Evolutionary conservation across 495 filamentous ascomycete species (phyloP).

Genomic region (Xylaria castorea): DNA sequence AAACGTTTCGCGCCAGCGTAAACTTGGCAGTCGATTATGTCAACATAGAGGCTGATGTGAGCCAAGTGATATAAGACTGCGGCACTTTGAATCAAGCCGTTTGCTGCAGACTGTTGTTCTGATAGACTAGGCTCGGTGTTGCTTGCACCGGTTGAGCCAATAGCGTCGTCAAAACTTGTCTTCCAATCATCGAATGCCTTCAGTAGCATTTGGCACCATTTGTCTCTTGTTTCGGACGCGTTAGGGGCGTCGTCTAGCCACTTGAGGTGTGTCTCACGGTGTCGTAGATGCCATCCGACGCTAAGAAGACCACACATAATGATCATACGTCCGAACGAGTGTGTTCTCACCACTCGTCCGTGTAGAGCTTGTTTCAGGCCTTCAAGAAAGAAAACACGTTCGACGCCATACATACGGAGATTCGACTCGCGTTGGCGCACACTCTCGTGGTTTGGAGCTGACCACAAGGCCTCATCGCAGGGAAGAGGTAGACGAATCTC

Average conservation of each 20-base stretch:
- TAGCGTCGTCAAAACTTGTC: slow-evolving; percentile 81
- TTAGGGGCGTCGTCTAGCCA: slow-evolving; percentile 72
- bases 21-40: slow-evolving; percentile 94
- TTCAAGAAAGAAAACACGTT: slow-evolving; percentile 85
- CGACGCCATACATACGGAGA: slow-evolving; percentile 82
- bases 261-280: slow-evolving; percentile 90
- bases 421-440: slow-evolving; percentile 84
- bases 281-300: slow-evolving; percentile 95
- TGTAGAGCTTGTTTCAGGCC: slow-evolving; percentile 89
- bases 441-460: slow-evolving; percentile 82
- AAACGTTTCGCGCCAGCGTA: slow-evolving; percentile 84
- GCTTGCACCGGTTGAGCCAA: slow-evolving; percentile 48
- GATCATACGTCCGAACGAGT: slow-evolving; percentile 91
- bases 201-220: slow-evolving; percentile 85
- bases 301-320: slow-evolving; percentile 94
- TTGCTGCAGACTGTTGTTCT: slow-evolving; percentile 60
- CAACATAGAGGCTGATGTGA: slow-evolving; percentile 93
- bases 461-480: slow-evolving; percentile 94
- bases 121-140: slow-evolving; percentile 46
- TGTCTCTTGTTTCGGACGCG: slow-evolving; percentile 81
- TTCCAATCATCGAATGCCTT: slow-evolving; percentile 95
- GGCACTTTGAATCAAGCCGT: slow-evolving; percentile 82
- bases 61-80: slow-evolving; percentile 91
- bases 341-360: slow-evolving; percentile 85
- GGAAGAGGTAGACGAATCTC: slow-evolving; percentile 93